Evolutionary conservation across 169 alveolate species (phyloP).

Genomic region (Plasmodium billcollinsi): DNA sequence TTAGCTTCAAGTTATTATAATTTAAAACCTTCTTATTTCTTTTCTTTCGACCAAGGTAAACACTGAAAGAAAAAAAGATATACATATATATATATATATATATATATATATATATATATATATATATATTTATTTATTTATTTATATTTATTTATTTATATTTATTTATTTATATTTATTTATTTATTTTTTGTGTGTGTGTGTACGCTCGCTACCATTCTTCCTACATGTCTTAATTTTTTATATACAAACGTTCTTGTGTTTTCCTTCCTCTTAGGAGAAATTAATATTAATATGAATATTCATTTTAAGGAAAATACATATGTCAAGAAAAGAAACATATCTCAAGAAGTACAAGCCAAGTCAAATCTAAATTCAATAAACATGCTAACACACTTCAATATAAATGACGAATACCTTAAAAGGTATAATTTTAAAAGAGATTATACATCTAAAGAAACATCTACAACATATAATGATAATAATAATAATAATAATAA

Average conservation of each 20-base stretch:
- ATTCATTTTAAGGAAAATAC: conserved; percentile 40
- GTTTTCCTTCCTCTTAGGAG: conserved; percentile 18
- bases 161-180: neutral
- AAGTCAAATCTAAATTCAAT: conserved; percentile 65
- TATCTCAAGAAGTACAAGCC: conserved; percentile 60
- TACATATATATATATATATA: neutral
- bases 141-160: no score
- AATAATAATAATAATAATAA: neutral
- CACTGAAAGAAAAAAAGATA: neutral
- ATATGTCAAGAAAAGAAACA: conserved; percentile 17
- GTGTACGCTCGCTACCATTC: neutral
- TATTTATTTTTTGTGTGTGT: neutral
- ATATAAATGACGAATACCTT: conserved; percentile 49
- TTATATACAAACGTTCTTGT: neutral
- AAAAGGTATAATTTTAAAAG: neutral
- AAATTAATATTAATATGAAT: conserved; percentile 45
- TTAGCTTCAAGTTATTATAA: conserved; percentile 72
- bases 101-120: neutral
- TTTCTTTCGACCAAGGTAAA: conserved; percentile 66
- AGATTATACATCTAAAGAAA: neutral
- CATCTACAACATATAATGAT: neutral
- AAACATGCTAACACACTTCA: conserved; percentile 31
- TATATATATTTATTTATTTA: no score
- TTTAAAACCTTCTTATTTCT: conserved; percentile 66
- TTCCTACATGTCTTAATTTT: neutral